A percentile compares a stretch with the other conserved stretches of the same genome.
phyloP scores from a whole-genome alignment of 2,329 filamentous ascomycete species.

The Cordyceps javanica region DNA sequence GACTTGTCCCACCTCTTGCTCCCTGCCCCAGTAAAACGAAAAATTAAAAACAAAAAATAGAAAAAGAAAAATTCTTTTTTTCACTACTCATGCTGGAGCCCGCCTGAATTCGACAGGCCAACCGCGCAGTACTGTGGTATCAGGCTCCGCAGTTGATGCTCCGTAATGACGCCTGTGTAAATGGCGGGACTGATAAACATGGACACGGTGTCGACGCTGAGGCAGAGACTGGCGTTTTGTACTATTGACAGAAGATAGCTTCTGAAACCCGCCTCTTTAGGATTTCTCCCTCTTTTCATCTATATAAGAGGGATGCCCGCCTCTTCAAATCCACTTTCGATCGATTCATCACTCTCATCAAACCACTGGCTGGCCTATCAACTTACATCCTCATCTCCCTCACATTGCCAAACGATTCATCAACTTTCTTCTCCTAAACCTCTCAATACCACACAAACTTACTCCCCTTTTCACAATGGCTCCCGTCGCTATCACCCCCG shows the following conservation, averaged over 20 bases:
- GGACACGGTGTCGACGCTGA: conserved; percentile 6
- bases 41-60: neutral
- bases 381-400: neutral
- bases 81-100: neutral
- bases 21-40: neutral
- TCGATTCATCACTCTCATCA: neutral
- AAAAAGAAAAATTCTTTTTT: neutral
- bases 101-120: neutral
- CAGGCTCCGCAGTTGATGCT: conserved; percentile 12
- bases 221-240: conserved; percentile 4
- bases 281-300: neutral
- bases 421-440: neutral
- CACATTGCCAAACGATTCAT: neutral
- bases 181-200: conserved; percentile 11
- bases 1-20: neutral
- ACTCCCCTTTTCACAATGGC: conserved; percentile 28
- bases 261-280: neutral
- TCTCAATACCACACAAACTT: neutral
- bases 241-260: neutral
- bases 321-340: neutral
- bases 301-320: conserved; percentile 9
- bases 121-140: conserved; percentile 7
- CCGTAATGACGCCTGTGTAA: conserved; percentile 12
- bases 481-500: conserved; percentile 30
- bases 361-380: neutral